Conservation (phyloP, 108 stramenopile species). For the Pseudonitzschia multiseries region DNA sequence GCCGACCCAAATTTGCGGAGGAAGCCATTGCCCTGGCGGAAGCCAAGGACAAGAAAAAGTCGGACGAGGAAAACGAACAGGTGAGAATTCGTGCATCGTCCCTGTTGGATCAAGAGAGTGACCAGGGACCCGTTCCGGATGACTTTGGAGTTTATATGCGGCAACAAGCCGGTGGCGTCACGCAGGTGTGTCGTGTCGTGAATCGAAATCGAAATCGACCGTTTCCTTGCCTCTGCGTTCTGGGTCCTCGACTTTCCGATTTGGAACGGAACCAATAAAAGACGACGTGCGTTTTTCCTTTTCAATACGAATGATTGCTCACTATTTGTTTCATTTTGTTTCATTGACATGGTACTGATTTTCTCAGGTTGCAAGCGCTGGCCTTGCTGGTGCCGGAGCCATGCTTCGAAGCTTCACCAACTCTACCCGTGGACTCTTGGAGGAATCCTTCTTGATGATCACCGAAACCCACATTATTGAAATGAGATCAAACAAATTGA, state of each 20-base stretch:
- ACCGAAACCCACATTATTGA: slow-evolving; percentile 85
- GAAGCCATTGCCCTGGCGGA: slow-evolving; percentile 56
- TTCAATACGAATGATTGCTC: background rate
- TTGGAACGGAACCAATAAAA: background rate
- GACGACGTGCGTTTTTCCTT: background rate
- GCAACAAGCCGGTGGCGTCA: slow-evolving; percentile 35
- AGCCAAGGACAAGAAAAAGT: slow-evolving; percentile 29
- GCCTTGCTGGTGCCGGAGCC: slow-evolving; percentile 49
- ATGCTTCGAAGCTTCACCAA: slow-evolving; percentile 81
- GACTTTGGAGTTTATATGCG: slow-evolving; percentile 37
- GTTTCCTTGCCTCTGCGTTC: background rate
- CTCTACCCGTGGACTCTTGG: slow-evolving; percentile 79
- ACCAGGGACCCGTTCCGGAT: slow-evolving; percentile 37
- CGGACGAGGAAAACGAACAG: slow-evolving; percentile 15
- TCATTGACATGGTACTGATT: background rate
- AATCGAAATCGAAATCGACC: background rate
- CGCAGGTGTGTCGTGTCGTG: slow-evolving; percentile 40
- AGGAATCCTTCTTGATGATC: slow-evolving; percentile 88
- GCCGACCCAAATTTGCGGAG: slow-evolving; percentile 75
- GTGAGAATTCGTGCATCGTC: slow-evolving; percentile 14
- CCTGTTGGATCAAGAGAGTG: slow-evolving; percentile 7
- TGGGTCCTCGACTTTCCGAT: background rate
- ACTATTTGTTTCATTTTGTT: slow-evolving; percentile 3
- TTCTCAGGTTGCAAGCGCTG: slow-evolving; percentile 49
- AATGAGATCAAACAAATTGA: slow-evolving; percentile 73